Conservation (phyloP, 371 early-diverging fungal species). For the Chytridium lagenaria region DNA sequence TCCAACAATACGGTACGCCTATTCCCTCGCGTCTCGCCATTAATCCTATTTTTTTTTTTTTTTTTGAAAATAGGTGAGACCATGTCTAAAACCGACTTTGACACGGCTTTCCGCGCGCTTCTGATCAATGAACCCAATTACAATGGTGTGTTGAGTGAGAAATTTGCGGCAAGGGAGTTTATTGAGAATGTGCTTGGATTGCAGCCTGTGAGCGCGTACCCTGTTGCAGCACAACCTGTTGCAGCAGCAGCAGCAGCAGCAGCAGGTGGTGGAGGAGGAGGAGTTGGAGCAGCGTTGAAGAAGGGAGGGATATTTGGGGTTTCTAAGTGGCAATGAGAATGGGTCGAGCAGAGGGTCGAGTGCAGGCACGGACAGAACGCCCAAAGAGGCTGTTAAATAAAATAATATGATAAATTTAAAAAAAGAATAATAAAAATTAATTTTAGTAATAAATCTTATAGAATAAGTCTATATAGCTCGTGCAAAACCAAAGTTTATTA, state of each 20-base stretch:
- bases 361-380: neutral
- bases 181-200: conserved; percentile 51
- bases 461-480: no score
- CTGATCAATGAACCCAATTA: conserved; percentile 36
- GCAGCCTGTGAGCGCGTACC: neutral
- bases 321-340: neutral
- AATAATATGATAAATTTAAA: neutral
- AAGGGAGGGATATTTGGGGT: neutral
- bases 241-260: neutral
- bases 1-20: conserved; percentile 53
- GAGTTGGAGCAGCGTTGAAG: neutral
- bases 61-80: conserved; percentile 46
- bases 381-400: neutral
- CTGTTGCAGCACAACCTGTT: neutral
- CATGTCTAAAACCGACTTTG: conserved; percentile 43
- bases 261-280: neutral
- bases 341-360: neutral
- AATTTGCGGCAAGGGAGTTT: conserved; percentile 44
- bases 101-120: conserved; percentile 42
- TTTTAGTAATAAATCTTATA: no score
- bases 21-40: no score
- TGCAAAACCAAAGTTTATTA: no score
- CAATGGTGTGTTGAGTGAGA: conserved; percentile 38
- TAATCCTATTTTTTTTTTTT: no score
- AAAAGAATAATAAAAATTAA: neutral